Conservation (phyloP, 2,329 filamentous ascomycete genomes). For the Fusarium sp. region DNA sequence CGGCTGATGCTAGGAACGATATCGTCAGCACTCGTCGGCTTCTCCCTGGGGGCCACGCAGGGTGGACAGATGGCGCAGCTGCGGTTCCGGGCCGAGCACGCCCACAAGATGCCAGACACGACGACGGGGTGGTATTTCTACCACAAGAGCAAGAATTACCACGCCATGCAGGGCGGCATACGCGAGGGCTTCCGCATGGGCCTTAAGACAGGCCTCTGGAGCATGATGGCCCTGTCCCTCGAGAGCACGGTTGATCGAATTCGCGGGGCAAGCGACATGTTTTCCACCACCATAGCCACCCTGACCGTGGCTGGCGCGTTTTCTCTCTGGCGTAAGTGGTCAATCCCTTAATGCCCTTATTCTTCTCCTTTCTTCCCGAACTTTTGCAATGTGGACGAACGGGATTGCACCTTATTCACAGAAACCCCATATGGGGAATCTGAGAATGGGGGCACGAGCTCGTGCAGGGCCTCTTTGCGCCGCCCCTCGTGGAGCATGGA, state of each 20-base stretch:
- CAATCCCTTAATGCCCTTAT: constrained; percentile 1
- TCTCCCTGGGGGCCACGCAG: constrained; percentile 76
- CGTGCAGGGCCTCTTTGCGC: not conserved
- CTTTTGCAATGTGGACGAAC: constrained; percentile 23
- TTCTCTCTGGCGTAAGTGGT: constrained; percentile 81
- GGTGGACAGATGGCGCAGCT: constrained; percentile 81
- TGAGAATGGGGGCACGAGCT: constrained; percentile 9
- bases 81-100: constrained; percentile 94
- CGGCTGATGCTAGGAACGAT: constrained; percentile 75
- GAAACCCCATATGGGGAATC: constrained; percentile 35
- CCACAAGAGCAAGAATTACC: constrained; percentile 97
- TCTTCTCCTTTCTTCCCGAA: not conserved
- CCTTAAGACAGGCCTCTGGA: constrained; percentile 76
- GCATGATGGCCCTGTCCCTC: constrained; percentile 79
- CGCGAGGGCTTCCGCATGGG: constrained; percentile 84
- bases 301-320: constrained; percentile 88
- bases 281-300: constrained; percentile 85
- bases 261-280: constrained; percentile 76
- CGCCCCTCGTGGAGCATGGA: constrained; percentile 20
- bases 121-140: constrained; percentile 97
- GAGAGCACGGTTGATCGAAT: constrained; percentile 88
- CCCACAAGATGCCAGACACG: constrained; percentile 87
- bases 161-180: constrained; percentile 80
- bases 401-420: constrained; percentile 10
- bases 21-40: constrained; percentile 75